Base-by-base conservation (phyloP, 176 grass and related monocot species). In the Otatea glauca region DNA sequence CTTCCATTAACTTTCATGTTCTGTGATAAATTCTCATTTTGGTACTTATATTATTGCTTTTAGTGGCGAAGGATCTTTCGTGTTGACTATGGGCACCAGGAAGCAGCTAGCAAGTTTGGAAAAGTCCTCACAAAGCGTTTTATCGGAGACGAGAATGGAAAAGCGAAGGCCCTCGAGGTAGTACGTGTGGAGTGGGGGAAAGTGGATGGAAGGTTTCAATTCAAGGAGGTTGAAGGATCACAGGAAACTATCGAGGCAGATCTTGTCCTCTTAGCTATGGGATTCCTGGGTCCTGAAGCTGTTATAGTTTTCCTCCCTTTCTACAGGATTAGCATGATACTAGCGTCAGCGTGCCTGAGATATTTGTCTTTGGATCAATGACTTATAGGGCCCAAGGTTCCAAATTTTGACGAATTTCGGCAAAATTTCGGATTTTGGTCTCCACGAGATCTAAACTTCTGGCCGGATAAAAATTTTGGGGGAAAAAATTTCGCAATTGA, bases 111-210 rank as follows among this genome's bases (percentile, higher is more conserved):
- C 45, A 90, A 90, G 62, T 93, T 90, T 65, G 88, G 91, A 60
- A 88, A 90, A 58, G 87, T 87, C n/a, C 56, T 89, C 20, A 91
- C 92, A 7, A 91, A 94, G 43, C 75, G 86, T 27, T 94, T 94
- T 49, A 13, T 94, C 2, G 89, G 89, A 29, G 89, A 87, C 27
- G 75, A 72, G 66, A 84, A 89, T 64, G 92, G 92, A 55, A 60
- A 55, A 16, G 79, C 91, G 54, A 88, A 84, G 65, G 89, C 84
- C 58, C 68, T 94, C 50, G 83, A 94, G 86, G 74, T 91, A 61
- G 63, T 94, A 35, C 83, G 59, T 42, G 89, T 91, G 21, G 58
- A 78, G 21, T 72, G 89, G 86, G 82, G 16, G 13, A 89, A 86
- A 45, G 66, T 68, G 86, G 51, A 76, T 49, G 91, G 85, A 25